A percentile compares a stretch with the other conserved stretches of the same genome.
Conservation (phyloP, 2,329 filamentous ascomycete species). For the Trichophyton simii region DNA sequence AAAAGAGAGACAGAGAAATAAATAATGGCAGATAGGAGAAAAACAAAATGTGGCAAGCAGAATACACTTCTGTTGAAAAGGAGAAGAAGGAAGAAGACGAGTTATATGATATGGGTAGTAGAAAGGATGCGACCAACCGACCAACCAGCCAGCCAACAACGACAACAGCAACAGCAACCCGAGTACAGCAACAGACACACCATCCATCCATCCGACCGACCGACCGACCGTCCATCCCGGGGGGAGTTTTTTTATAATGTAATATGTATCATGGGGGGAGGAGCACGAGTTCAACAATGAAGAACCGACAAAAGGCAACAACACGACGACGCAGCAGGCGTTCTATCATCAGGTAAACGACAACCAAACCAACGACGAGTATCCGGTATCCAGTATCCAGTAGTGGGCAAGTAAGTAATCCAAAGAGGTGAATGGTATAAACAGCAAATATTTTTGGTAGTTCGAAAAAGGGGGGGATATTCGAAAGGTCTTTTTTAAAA, state of each 20-base stretch:
- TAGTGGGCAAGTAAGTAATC: neutral
- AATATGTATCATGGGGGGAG: neutral
- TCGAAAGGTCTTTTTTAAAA: neutral
- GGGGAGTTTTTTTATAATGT: neutral
- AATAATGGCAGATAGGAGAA: neutral
- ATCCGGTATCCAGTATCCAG: conserved; percentile 2
- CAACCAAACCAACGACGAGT: neutral
- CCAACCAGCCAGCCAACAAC: neutral
- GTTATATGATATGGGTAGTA: too few species aligned
- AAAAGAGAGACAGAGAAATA: neutral
- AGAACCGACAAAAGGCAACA: neutral
- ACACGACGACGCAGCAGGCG: neutral
- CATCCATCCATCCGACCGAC: neutral
- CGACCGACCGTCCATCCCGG: neutral
- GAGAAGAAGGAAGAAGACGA: neutral
- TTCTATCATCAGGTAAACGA: neutral
- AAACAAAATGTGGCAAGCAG: neutral
- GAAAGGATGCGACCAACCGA: neutral
- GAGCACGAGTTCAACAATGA: neutral
- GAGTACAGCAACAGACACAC: neutral
- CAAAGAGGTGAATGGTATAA: neutral
- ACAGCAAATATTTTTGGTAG: conserved; percentile 1
- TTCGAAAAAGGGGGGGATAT: neutral
- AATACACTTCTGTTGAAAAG: neutral
- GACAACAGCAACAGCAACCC: neutral